phyloP scores from a whole-genome alignment of 176 grass and related monocot species.

The Musa beccarii region DNA sequence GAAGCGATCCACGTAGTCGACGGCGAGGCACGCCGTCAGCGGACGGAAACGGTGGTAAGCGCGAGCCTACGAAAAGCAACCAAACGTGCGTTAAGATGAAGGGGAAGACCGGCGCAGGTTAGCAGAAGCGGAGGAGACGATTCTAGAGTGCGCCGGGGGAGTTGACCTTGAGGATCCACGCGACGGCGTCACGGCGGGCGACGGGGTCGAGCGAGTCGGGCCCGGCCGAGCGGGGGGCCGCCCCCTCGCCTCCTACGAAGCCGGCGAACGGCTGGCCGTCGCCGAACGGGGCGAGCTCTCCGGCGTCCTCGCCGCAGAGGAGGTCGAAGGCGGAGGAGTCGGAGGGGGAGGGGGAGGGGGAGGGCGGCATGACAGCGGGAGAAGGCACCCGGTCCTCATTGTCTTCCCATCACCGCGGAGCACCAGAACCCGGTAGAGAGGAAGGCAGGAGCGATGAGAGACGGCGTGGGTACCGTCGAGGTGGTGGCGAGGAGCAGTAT shows the following conservation, averaged over 20 bases:
- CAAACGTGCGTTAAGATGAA: background rate
- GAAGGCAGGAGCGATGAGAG: background rate
- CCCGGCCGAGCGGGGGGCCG: constrained; percentile 41
- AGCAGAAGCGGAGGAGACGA: background rate
- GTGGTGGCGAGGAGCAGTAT: too few relatives aligned
- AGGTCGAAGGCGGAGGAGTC: background rate
- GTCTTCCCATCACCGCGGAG: constrained; percentile 5
- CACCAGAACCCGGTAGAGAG: background rate
- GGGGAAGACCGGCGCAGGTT: background rate
- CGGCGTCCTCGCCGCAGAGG: constrained; percentile 7
- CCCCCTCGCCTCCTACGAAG: constrained; percentile 20
- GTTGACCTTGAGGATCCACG: constrained; percentile 81
- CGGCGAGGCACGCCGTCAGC: constrained; percentile 86
- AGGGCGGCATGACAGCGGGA: background rate
- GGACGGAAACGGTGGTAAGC: constrained; percentile 61
- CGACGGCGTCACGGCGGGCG: constrained; percentile 53
- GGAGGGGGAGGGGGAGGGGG: background rate
- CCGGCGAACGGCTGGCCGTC: constrained; percentile 1
- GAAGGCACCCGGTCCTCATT: background rate
- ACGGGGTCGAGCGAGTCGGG: constrained; percentile 48
- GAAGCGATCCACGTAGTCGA: constrained; percentile 94
- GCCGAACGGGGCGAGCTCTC: background rate
- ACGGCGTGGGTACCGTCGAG: too few relatives aligned
- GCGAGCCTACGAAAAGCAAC: constrained; percentile 39
- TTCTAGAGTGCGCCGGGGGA: constrained; percentile 2